Percentiles rank a stretch among this genome's conserved stretches.
These are phyloP conservation scores for Tricholoma furcatifolium DNA, from an alignment of 768 basidiomycete genomes.

Conservation along the genomic window DNA sequence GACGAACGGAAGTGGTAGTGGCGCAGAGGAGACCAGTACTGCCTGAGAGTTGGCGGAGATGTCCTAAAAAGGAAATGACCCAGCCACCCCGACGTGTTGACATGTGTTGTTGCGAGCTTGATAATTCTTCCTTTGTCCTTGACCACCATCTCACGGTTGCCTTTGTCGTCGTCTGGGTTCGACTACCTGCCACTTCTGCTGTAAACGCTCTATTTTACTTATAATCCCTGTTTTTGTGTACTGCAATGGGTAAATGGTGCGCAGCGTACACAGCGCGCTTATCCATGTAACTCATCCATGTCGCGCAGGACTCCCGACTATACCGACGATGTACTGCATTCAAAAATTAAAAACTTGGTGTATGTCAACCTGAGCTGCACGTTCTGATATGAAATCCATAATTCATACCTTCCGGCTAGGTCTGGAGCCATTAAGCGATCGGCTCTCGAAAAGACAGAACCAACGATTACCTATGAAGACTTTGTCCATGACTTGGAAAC, in stretches of 20 bases:
- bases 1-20: conserved; percentile 32
- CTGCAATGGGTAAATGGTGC: conserved; percentile 72
- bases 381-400: conserved; percentile 2
- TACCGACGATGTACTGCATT: conserved; percentile 68
- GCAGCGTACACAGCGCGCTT: conserved; percentile 17
- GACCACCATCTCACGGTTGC: conserved; percentile 27
- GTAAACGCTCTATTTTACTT: conserved; percentile 15
- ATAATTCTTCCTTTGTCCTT: conserved; percentile 25
- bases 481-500: conserved; percentile 77
- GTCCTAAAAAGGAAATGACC: conserved; percentile 16
- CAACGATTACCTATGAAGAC: conserved; percentile 66
- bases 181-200: conserved; percentile 1
- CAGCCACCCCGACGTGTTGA: conserved; percentile 33
- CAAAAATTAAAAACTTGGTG: conserved; percentile 79
- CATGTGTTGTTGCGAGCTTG: conserved; percentile 27
- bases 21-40: conserved; percentile 32
- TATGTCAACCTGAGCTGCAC: conserved; percentile 36
- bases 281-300: conserved; percentile 13
- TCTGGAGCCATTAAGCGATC: conserved; percentile 71
- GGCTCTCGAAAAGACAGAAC: conserved; percentile 62
- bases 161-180: not conserved
- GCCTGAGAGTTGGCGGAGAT: not conserved
- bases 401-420: conserved; percentile 32
- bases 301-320: conserved; percentile 64
- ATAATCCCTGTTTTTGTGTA: conserved; percentile 20